Conservation (phyloP, 139 green algal species). For the Limnomonas spitsbergensis region DNA sequence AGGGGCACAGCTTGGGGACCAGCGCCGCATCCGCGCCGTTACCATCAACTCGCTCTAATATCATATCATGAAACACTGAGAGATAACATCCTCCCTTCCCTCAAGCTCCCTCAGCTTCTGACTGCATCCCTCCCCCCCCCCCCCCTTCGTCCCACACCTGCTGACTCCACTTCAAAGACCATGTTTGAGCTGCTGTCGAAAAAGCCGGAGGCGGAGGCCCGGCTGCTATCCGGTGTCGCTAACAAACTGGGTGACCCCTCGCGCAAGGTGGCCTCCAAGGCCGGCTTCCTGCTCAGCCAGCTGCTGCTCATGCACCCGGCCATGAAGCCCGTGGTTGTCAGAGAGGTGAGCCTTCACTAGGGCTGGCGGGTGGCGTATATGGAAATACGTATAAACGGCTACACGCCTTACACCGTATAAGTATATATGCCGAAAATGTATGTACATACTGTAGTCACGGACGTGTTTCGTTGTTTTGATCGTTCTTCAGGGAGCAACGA, state of each 20-base stretch:
- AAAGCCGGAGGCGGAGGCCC: conserved; percentile 70
- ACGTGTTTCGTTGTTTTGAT: too few species aligned
- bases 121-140: too few species aligned
- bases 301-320: conserved; percentile 80
- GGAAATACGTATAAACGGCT: neutral
- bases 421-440: neutral
- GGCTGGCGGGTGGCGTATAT: too few species aligned
- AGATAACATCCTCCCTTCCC: too few species aligned
- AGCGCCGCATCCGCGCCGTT: too few species aligned
- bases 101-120: too few species aligned
- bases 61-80: too few species aligned
- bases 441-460: neutral
- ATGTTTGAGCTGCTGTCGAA: conserved; percentile 56
- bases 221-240: conserved; percentile 74
- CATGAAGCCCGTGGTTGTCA: conserved; percentile 84
- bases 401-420: neutral
- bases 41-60: too few species aligned
- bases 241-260: conserved; percentile 88
- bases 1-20: too few species aligned
- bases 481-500: too few species aligned
- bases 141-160: too few species aligned
- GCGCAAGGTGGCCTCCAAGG: conserved; percentile 83
- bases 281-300: conserved; percentile 74
- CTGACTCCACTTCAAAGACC: conserved; percentile 23
- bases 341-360: conserved; percentile 68